Evolutionary conservation across 2,329 filamentous ascomycete genomes (phyloP).

Genomic region (Didymella pinodella): DNA sequence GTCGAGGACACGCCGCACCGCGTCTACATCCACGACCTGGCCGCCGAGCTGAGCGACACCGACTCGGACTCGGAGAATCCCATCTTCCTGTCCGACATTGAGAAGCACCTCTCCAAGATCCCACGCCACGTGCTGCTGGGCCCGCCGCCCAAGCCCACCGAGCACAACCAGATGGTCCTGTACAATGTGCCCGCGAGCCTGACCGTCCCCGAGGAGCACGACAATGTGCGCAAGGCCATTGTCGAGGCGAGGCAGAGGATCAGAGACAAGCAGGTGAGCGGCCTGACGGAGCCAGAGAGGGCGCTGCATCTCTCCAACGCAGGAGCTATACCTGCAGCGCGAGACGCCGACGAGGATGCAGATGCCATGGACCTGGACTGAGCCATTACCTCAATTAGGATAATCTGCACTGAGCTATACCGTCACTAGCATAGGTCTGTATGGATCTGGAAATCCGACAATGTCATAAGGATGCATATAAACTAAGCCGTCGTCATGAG

Average conservation of each 20-base stretch:
- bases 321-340: not conserved
- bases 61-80: conserved; percentile 70
- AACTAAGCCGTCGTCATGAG: too few relatives aligned
- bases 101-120: conserved; percentile 76
- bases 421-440: too few relatives aligned
- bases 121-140: conserved; percentile 71
- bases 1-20: conserved; percentile 86
- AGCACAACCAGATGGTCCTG: conserved; percentile 74
- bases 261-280: conserved; percentile 64
- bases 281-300: conserved; percentile 7
- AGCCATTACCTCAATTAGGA: not conserved
- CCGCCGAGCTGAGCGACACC: conserved; percentile 80
- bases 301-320: not conserved
- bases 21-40: conserved; percentile 90
- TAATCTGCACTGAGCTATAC: too few relatives aligned
- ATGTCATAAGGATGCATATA: too few relatives aligned
- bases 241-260: conserved; percentile 77
- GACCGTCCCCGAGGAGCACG: conserved; percentile 75
- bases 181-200: conserved; percentile 82
- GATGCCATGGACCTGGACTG: conserved; percentile 62
- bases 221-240: conserved; percentile 80
- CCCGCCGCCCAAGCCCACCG: conserved; percentile 54
- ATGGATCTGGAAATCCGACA: too few relatives aligned
- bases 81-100: conserved; percentile 84
- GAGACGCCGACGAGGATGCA: conserved; percentile 50